Conservation (phyloP, 2,329 filamentous ascomycete genomes). For the Apiospora arundinis region DNA sequence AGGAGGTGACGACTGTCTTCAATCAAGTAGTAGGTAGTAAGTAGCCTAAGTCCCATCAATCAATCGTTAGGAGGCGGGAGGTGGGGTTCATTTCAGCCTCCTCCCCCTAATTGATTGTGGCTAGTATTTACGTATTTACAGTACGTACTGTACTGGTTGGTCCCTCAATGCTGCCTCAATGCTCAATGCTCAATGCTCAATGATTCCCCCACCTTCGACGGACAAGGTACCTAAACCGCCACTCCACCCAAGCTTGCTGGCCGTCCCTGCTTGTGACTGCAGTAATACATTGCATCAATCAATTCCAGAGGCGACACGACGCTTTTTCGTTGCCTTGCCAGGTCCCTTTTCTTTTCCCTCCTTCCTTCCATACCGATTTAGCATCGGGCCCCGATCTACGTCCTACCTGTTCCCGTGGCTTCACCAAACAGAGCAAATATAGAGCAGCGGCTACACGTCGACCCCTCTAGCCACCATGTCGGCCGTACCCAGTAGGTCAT, state of each 20-base stretch:
- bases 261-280: constrained; percentile 1
- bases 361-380: not conserved
- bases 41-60: not conserved
- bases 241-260: constrained; percentile 15
- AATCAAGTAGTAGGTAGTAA: no score
- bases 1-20: constrained; percentile 8
- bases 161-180: no score
- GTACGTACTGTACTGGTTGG: no score
- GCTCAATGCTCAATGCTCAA: no score
- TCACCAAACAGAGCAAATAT: not conserved
- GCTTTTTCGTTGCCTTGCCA: constrained; percentile 10
- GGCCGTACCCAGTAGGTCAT: constrained; percentile 37
- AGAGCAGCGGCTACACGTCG: constrained; percentile 15
- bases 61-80: not conserved
- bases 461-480: constrained; percentile 31
- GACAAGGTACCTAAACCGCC: constrained; percentile 16
- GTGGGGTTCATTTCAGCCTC: constrained; percentile 7
- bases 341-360: not conserved
- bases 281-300: not conserved
- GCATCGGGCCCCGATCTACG: not conserved
- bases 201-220: constrained; percentile 17
- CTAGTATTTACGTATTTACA: not conserved
- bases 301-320: constrained; percentile 11
- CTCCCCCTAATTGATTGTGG: not conserved
- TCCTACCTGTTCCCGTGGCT: not conserved